Evolutionary conservation across 1,284 basidiomycete genomes (phyloP), one percentile per base, ranked within the genome.

Genomic region (Filobasidium uniguttulatum): DNA sequence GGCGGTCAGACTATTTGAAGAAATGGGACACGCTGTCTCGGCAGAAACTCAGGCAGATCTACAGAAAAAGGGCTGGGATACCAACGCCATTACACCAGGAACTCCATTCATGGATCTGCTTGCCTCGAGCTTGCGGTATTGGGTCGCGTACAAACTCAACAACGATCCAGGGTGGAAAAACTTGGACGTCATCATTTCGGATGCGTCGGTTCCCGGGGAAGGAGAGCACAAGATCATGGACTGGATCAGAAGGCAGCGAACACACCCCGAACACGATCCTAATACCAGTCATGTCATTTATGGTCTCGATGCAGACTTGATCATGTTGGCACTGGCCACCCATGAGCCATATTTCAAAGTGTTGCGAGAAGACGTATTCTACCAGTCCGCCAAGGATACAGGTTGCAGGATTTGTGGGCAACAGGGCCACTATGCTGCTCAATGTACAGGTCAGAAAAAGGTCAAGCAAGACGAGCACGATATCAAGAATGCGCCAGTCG

Each of bases 261-360:
- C 77, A 43, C 85, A 94, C 62, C 77, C 80, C 29, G 82, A 82
- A 10, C 84, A 97, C 71, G 84, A 98, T 68, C 83, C 94, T 26
- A 98, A 99, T 65, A 97, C 89, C 3, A 76, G 77, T 38, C 94
- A 99, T 67, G 91, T 96, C 56, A 97, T 99, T 58, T 98, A 98
- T 71, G 94, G 94, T 59, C 73, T 98, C 62, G 94, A 99, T 71
- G 94, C 94, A 55, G 94, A 99, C 77, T 76, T 99, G 45, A 98
- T 99, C 69, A 98, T 99, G 94, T 79, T 99, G 53, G 81, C 89
- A 34, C 76, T 99, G 56, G 94, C 94, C 49, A 98, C 94, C 19
- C 94, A 99, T 68, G 94, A 99, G 67, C 93, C 94, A 17, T 73
- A 96, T 67, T 99, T 99, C 74, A 83, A 85, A 66, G 91, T 99